Base-by-base conservation (phyloP, 257 asterid species). In the Gentiana straminea region DNA sequence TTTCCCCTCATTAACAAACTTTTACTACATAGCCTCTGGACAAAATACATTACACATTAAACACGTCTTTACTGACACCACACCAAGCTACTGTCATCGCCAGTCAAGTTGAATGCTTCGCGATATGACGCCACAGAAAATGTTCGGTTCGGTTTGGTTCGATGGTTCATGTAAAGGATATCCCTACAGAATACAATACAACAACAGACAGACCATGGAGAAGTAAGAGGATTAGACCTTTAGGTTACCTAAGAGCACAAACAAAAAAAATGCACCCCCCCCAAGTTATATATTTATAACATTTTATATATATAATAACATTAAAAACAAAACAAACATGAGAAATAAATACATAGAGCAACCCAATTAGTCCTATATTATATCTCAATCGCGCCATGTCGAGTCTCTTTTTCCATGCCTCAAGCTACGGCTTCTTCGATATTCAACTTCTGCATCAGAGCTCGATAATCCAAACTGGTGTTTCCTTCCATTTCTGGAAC, bases 371-470 rank as follows among this genome's bases (percentile, higher is more conserved):
- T 60, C 44, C 36, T 32, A 32, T 38, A 55, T 33, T 54, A 69
- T 38, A 44, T 58, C 6, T 64, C 70, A 67, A 63, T 64, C 62
- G 53, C 68, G 73, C 73, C 79, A 64, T 63, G 75, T 64, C 6
- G 61, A 69, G 50, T 70, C 65, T 61, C 76, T 73, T 76, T 69
- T 75, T 33, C 83, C 73, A 77, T 89, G 94, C 63, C 94, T 77
- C 78, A 81, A 68, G 78, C 97, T 88, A 43, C 86, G 70, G 33
- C 88, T 94, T 79, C 99, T 80, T 64, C 91, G 74, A 71, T 83
- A 88, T 70, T 92, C 97, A 7, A 92, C 66, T 75, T 88, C 97
- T 57, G 97, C 95, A 72, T 92, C 95, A 1, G 97, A 92, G 65
- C 76, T 83, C 52, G 97, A 86, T 55, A 79, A 75, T 52, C 93